phyloP scores from a whole-genome alignment of 352 stramenopile genomes.

The Phytophthora sansomeana region DNA sequence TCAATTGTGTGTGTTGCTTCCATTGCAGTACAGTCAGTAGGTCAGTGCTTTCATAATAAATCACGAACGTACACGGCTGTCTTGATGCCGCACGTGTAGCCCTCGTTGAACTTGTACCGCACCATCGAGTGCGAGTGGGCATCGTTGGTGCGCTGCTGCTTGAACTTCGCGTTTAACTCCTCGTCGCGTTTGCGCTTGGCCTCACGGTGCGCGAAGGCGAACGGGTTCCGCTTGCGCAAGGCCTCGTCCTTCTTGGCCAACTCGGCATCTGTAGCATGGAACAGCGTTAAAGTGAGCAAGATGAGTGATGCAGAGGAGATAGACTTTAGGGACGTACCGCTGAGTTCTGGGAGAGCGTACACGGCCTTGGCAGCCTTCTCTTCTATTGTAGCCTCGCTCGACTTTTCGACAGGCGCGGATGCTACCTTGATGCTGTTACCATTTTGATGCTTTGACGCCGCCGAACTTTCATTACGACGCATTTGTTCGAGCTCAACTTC shows the following conservation, averaged over 20 bases:
- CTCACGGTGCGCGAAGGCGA: constrained; percentile 84
- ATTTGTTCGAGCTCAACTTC: constrained; percentile 87
- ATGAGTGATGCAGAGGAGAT: neutral
- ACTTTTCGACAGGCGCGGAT: neutral
- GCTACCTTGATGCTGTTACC: constrained; percentile 10
- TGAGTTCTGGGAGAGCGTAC: constrained; percentile 68
- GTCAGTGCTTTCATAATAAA: constrained; percentile 65
- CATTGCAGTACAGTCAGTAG: constrained; percentile 16
- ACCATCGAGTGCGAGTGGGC: constrained; percentile 52
- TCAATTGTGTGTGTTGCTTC: constrained; percentile 1
- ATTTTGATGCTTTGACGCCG: constrained; percentile 13
- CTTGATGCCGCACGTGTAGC: constrained; percentile 92
- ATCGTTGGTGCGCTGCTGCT: constrained; percentile 34
- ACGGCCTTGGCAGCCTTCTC: constrained; percentile 38
- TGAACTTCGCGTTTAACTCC: constrained; percentile 50
- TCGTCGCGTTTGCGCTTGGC: constrained; percentile 79
- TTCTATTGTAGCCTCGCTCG: constrained; percentile 32
- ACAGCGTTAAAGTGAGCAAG: constrained; percentile 17
- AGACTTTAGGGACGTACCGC: constrained; percentile 39
- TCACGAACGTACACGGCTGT: constrained; percentile 88
- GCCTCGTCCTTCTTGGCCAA: constrained; percentile 68
- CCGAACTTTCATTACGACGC: constrained; percentile 62
- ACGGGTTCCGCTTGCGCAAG: constrained; percentile 77
- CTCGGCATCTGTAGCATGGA: constrained; percentile 52
- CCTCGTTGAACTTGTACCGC: constrained; percentile 92